Evolutionary conservation across 768 basidiomycete genomes (phyloP).

Genomic region (Mrakia blollopis): DNA sequence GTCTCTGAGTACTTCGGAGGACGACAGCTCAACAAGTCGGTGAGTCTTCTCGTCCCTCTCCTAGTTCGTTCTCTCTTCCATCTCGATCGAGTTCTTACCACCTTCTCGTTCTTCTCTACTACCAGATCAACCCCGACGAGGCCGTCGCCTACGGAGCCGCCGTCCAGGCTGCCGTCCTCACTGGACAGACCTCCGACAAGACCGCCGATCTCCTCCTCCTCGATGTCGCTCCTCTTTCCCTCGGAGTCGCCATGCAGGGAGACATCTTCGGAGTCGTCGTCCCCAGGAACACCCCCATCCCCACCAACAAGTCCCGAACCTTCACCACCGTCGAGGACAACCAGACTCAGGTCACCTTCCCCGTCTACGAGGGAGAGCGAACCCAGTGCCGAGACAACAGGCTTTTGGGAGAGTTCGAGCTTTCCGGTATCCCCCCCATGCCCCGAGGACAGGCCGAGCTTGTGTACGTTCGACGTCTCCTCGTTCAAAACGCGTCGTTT

Average conservation of each 20-base stretch:
- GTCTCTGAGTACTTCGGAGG: constrained; percentile 99
- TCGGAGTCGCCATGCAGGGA: constrained; percentile 99
- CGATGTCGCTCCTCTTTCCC: constrained; percentile 94
- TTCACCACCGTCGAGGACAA: constrained; percentile 99
- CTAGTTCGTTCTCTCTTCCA: no score
- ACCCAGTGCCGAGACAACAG: constrained; percentile 99
- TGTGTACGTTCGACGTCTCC: constrained; percentile 62
- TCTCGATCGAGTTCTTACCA: background rate
- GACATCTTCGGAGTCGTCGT: constrained; percentile 99
- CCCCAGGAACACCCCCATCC: constrained; percentile 98
- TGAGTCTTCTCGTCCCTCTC: background rate
- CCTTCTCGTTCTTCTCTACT: background rate
- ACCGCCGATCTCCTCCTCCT: constrained; percentile 97
- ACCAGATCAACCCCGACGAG: constrained; percentile 92
- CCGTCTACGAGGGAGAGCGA: constrained; percentile 99
- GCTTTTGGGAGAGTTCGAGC: constrained; percentile 98
- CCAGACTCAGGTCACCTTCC: constrained; percentile 97
- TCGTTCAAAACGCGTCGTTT: background rate
- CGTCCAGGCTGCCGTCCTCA: constrained; percentile 97
- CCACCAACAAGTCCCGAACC: constrained; percentile 96
- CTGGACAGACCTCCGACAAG: constrained; percentile 97
- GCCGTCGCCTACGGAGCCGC: constrained; percentile 99
- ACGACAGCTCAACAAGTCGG: constrained; percentile 94
- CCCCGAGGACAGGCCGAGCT: constrained; percentile 98
- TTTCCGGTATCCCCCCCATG: constrained; percentile 98